A percentile compares a stretch with the other conserved stretches of the same genome.
Conservation (phyloP, 768 basidiomycete species). For the Boletus rex-veris region DNA sequence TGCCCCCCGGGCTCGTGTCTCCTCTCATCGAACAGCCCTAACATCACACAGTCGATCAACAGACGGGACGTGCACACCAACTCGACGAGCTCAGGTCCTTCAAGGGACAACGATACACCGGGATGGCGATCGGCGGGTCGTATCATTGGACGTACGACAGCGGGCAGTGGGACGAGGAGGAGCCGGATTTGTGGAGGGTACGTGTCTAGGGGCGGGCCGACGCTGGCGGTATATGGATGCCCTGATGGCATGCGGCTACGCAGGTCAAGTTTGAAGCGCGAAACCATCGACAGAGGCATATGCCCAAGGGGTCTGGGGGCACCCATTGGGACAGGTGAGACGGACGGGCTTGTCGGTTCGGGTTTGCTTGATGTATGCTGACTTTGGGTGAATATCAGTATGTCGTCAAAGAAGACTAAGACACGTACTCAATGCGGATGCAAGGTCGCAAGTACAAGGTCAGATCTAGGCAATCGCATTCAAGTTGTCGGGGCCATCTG, state of each 20-base stretch:
- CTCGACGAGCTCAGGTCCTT: not conserved
- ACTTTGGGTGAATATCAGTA: not conserved
- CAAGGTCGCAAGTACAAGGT: constrained; percentile 15
- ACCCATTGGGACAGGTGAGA: constrained; percentile 1
- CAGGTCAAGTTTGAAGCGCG: constrained; percentile 1
- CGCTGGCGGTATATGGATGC: not conserved
- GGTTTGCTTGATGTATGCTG: not conserved
- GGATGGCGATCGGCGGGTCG: not conserved
- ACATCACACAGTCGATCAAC: not conserved
- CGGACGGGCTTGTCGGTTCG: not conserved
- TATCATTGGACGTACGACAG: constrained; percentile 4
- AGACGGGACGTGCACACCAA: not conserved
- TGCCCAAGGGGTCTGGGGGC: not conserved
- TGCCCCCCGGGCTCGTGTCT: not conserved
- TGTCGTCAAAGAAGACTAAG: constrained; percentile 13
- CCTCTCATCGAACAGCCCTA: not conserved
- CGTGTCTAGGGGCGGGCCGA: not conserved
- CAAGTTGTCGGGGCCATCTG: not conserved
- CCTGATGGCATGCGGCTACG: not conserved
- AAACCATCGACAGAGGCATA: constrained; percentile 2
- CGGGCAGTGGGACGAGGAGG: constrained; percentile 10
- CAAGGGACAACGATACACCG: not conserved
- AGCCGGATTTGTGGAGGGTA: constrained; percentile 9
- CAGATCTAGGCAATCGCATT: no score
- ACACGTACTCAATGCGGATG: not conserved